These are phyloP conservation scores for Raphanus hybrid DNA, from an alignment of 441 rosid genomes.

Conservation along the genomic window DNA sequence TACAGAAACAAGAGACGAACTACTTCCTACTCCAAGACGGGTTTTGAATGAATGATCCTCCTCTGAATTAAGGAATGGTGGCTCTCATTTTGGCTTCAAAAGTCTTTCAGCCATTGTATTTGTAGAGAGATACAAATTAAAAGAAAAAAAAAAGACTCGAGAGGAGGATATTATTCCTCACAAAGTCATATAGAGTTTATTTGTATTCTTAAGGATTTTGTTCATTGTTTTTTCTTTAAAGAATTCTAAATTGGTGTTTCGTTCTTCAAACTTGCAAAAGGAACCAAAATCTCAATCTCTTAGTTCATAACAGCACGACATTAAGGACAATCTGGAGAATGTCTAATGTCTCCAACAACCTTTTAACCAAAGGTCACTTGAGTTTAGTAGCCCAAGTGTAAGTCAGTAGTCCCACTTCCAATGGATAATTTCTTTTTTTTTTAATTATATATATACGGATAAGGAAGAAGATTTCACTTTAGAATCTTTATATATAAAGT, in stretches of 20 bases:
- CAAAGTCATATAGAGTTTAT: slow-evolving; percentile 31
- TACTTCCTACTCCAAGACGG: slow-evolving; percentile 46
- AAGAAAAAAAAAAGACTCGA: slow-evolving; percentile 10
- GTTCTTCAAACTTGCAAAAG: background rate
- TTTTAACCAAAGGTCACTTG: background rate
- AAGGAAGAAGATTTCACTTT: too few relatives aligned
- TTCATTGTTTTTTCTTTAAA: background rate
- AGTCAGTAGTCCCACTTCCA: background rate
- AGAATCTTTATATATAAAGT: too few relatives aligned
- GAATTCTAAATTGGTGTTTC: background rate
- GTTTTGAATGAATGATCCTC: slow-evolving; percentile 43
- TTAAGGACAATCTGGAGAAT: background rate
- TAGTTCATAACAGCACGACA: background rate
- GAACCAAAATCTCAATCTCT: background rate
- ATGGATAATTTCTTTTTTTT: too few relatives aligned
- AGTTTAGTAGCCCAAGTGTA: background rate
- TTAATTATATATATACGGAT: too few relatives aligned
- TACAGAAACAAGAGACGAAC: slow-evolving; percentile 68
- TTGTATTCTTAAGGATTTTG: slow-evolving; percentile 23
- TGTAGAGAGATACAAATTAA: slow-evolving; percentile 24
- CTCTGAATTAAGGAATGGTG: too few relatives aligned
- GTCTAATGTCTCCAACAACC: background rate
- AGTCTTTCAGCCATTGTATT: slow-evolving; percentile 22
- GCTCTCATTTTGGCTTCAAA: too few relatives aligned
- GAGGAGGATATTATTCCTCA: slow-evolving; percentile 1